Evolutionary conservation across 2,329 filamentous ascomycete genomes (phyloP), one percentile per base, ranked within the genome.

Genomic region (Claviceps sp.): DNA sequence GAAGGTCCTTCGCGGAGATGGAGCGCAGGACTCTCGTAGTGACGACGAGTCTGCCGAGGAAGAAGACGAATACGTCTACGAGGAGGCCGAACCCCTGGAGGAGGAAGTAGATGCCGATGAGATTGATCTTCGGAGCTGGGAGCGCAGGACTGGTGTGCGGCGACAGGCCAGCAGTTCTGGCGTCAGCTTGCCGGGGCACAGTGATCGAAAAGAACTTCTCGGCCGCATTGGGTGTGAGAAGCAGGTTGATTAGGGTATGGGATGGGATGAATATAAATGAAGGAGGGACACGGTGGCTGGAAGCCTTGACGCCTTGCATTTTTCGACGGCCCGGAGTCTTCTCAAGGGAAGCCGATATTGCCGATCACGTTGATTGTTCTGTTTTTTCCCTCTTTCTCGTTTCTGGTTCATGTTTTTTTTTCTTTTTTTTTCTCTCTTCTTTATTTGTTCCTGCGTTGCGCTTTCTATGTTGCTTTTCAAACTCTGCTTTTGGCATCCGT

Each of bases 161-260:
- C 76, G 80, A 58, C 68, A 72, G 55, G 71, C 68, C 19, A 71
- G 73, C 51, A 71, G 78, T 51, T 76, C 76, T 5, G 76, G 77
- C 47, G 79, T 87, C 60, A 85, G 82, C 60, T 74, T 89, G 51
- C 78, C 81, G 17, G 79, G 84, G 24, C 82, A 85, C 65, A 84
- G 82, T 60, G 85, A 88, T 65, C 78, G 84, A 59, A 93, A 91
- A 72, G 87, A 90, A 65, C 72, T 93, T 58, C 74, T 93, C 50
- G 85, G 86, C 45, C 76, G 87, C 50, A 93, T 93, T 62, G 87
- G 87, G 48, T 93, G 87, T 65, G 85, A 89, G 67, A 89, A 89
- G 73, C 84, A 81, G 63, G 73, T 80, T 52, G 76, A 81, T 19
- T 70, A 60, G 61, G 48, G 39, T 44, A 42, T 34, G 17, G 42